Conservation (phyloP, 2,329 filamentous ascomycete species). For the Chalara sp. region DNA sequence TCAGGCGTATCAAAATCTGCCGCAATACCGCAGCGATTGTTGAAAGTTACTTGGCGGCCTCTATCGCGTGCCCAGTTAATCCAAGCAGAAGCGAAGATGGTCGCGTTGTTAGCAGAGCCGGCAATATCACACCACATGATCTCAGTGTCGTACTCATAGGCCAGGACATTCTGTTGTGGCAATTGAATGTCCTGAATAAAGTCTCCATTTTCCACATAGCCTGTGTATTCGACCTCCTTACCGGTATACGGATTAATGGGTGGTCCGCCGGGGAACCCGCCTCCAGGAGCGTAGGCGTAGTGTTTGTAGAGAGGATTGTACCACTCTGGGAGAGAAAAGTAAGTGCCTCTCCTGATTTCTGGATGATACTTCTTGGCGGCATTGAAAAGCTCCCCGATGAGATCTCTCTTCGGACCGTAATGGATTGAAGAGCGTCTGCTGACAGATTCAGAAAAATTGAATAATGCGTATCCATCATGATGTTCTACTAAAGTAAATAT, state of each 20-base stretch:
- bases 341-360: slow-evolving; percentile 35
- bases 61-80: slow-evolving; percentile 23
- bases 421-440: slow-evolving; percentile 36
- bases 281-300: slow-evolving; percentile 1
- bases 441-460: slow-evolving; percentile 32
- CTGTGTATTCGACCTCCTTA: slow-evolving; percentile 33
- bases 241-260: slow-evolving; percentile 33
- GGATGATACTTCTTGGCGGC: slow-evolving; percentile 35
- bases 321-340: slow-evolving; percentile 44
- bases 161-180: slow-evolving; percentile 38
- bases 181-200: slow-evolving; percentile 36
- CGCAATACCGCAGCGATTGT: slow-evolving; percentile 52
- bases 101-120: slow-evolving; percentile 28
- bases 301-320: slow-evolving; percentile 24
- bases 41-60: slow-evolving; percentile 44
- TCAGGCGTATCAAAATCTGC: slow-evolving; percentile 41
- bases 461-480: slow-evolving; percentile 40
- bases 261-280: slow-evolving; percentile 4
- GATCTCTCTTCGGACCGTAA: slow-evolving; percentile 34
- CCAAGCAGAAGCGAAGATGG: slow-evolving; percentile 6
- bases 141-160: slow-evolving; percentile 35
- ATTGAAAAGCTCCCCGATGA: slow-evolving; percentile 37
- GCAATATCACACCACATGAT: slow-evolving; percentile 44
- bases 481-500: slow-evolving; percentile 34
- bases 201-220: slow-evolving; percentile 31